These are phyloP conservation scores for Breviolum minutum DNA, from an alignment of 73 alveolate genomes.

Conservation along the genomic window DNA sequence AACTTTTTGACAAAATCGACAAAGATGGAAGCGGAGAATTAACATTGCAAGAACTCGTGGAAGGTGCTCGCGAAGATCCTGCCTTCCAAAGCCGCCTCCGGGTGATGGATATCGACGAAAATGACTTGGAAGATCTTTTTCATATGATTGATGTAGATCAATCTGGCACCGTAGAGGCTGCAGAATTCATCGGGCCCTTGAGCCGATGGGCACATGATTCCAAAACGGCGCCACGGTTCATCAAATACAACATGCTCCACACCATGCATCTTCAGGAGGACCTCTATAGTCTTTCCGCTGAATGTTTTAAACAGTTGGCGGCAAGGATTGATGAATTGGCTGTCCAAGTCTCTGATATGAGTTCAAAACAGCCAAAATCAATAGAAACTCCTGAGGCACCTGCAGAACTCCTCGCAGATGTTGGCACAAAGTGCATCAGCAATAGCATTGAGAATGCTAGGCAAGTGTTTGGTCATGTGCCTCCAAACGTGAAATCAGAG, in stretches of 20 bases:
- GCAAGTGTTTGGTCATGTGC: too few relatives aligned
- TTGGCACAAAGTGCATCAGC: too few relatives aligned
- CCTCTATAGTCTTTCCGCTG: constrained; percentile 22
- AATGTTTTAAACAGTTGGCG: not conserved
- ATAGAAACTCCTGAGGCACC: too few relatives aligned
- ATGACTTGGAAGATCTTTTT: not conserved
- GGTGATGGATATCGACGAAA: constrained; percentile 15
- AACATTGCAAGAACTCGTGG: not conserved
- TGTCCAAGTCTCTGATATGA: not conserved
- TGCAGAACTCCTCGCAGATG: too few relatives aligned
- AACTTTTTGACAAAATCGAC: not conserved
- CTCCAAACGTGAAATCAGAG: too few relatives aligned
- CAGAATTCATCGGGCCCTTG: constrained; percentile 29
- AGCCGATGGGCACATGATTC: not conserved
- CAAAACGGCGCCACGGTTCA: constrained; percentile 21
- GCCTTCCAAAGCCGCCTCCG: constrained; percentile 24
- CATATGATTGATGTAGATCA: constrained; percentile 12
- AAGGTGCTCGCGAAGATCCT: constrained; percentile 13
- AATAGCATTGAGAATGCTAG: too few relatives aligned
- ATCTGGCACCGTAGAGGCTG: not conserved
- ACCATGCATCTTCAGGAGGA: constrained; percentile 61
- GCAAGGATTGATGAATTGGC: constrained; percentile 16
- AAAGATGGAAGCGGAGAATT: not conserved
- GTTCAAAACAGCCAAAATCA: not conserved
- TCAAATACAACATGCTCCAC: constrained; percentile 24